Conservation (phyloP, 2,329 filamentous ascomycete genomes). For the Fusarium oligoseptatum region DNA sequence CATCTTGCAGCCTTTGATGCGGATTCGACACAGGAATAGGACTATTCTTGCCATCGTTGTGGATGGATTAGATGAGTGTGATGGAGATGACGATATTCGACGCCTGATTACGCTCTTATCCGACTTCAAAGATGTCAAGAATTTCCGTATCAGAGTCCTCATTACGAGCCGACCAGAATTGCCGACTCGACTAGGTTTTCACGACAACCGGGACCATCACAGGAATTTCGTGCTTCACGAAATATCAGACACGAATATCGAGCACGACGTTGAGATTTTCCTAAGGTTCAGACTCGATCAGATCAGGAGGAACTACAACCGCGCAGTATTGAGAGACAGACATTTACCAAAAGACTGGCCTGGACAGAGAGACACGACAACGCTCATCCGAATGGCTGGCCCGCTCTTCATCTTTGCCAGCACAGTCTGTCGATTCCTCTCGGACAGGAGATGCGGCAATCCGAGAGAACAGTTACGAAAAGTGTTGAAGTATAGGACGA, state of each 20-base stretch:
- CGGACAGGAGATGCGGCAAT: constrained; percentile 27
- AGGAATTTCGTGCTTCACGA: constrained; percentile 53
- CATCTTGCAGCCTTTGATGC: constrained; percentile 17
- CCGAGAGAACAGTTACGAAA: constrained; percentile 41
- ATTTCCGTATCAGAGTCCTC: constrained; percentile 47
- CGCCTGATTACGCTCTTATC: background rate
- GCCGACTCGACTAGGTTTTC: constrained; percentile 54
- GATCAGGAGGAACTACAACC: background rate
- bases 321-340: background rate
- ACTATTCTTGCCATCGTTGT: background rate
- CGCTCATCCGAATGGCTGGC: constrained; percentile 45
- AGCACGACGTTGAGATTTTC: constrained; percentile 51
- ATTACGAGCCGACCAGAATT: constrained; percentile 59
- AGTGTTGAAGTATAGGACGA: constrained; percentile 39
- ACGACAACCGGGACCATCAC: constrained; percentile 36
- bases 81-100: background rate
- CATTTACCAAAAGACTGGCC: constrained; percentile 29
- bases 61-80: constrained; percentile 37
- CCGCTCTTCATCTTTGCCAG: constrained; percentile 54
- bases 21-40: background rate
- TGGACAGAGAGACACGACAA: background rate
- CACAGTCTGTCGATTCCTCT: constrained; percentile 49
- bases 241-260: constrained; percentile 46
- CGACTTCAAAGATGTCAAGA: constrained; percentile 12
- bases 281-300: background rate